Evolutionary conservation across 495 filamentous ascomycete genomes (phyloP).

Genomic region (Cercophora samala): DNA sequence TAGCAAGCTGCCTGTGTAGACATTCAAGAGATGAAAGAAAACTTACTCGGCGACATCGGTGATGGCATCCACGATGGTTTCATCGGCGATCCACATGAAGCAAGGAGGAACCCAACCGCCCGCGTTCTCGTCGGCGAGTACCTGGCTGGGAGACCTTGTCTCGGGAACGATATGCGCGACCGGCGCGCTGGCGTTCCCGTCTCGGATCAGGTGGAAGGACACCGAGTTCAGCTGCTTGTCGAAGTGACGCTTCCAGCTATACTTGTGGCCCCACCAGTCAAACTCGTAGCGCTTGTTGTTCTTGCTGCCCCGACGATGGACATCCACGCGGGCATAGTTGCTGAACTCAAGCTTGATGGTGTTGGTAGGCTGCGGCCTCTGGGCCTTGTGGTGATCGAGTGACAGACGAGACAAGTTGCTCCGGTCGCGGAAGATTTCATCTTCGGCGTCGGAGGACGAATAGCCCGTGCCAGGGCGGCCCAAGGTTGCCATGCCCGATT

Average conservation of each 20-base stretch:
- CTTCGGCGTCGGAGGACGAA: conserved; percentile 43
- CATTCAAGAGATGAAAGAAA: neutral
- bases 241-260: conserved; percentile 76
- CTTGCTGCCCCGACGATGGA: conserved; percentile 67
- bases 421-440: conserved; percentile 41
- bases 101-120: conserved; percentile 92
- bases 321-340: conserved; percentile 91
- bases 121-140: conserved; percentile 66
- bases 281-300: conserved; percentile 79
- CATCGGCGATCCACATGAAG: conserved; percentile 82
- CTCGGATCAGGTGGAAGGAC: conserved; percentile 74
- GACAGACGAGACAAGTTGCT: conserved; percentile 39
- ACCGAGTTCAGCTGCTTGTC: conserved; percentile 59
- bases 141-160: conserved; percentile 64
- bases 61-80: conserved; percentile 58
- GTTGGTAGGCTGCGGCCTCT: conserved; percentile 58
- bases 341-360: conserved; percentile 88
- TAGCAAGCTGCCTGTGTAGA: conserved; percentile 21
- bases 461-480: conserved; percentile 46
- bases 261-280: conserved; percentile 85
- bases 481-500: conserved; percentile 35
- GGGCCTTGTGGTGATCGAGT: conserved; percentile 33
- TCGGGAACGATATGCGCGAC: conserved; percentile 88
- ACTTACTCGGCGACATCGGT: conserved; percentile 94
- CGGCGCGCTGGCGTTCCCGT: conserved; percentile 53